Evolutionary conservation across 768 basidiomycete species (phyloP).

Genomic region (Cyclocybe cylindracea): DNA sequence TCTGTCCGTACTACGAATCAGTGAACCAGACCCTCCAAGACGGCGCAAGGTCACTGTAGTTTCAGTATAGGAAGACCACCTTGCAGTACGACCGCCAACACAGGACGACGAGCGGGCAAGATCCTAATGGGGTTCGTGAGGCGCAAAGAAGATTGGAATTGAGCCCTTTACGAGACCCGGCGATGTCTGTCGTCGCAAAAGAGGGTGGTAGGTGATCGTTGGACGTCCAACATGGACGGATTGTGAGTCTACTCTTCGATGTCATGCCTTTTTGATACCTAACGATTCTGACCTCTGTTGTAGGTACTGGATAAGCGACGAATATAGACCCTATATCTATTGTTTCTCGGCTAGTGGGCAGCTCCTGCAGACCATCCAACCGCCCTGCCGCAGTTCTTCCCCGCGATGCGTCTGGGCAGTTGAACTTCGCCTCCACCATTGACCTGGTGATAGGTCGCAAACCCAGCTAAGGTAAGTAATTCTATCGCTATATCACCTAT

Average conservation of each 20-base stretch:
- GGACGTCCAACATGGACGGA: conserved; percentile 60
- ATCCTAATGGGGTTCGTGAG: conserved; percentile 47
- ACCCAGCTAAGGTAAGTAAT: conserved; percentile 51
- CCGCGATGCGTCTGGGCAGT: conserved; percentile 34
- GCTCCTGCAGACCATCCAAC: conserved; percentile 59
- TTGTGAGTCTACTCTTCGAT: conserved; percentile 35
- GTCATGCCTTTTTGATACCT: not conserved
- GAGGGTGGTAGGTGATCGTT: conserved; percentile 46
- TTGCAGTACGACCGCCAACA: conserved; percentile 49
- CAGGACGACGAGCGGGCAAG: conserved; percentile 54
- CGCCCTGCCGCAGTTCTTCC: conserved; percentile 59
- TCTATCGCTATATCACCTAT: not conserved
- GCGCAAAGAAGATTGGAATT: conserved; percentile 29
- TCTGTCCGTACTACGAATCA: conserved; percentile 52
- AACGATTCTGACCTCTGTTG: not conserved
- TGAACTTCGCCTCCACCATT: conserved; percentile 51
- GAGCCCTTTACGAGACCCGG: conserved; percentile 39
- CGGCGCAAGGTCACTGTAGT: conserved; percentile 51
- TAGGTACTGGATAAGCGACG: too few species aligned
- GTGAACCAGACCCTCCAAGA: conserved; percentile 45
- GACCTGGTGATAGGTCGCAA: conserved; percentile 55
- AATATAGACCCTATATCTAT: conserved; percentile 71
- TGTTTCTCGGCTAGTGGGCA: conserved; percentile 44
- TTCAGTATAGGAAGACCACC: conserved; percentile 51
- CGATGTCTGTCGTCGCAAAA: conserved; percentile 45